Evolutionary conservation across 805 yeast genomes (phyloP).

Genomic region (Saccharomycopsis fibuligera): DNA sequence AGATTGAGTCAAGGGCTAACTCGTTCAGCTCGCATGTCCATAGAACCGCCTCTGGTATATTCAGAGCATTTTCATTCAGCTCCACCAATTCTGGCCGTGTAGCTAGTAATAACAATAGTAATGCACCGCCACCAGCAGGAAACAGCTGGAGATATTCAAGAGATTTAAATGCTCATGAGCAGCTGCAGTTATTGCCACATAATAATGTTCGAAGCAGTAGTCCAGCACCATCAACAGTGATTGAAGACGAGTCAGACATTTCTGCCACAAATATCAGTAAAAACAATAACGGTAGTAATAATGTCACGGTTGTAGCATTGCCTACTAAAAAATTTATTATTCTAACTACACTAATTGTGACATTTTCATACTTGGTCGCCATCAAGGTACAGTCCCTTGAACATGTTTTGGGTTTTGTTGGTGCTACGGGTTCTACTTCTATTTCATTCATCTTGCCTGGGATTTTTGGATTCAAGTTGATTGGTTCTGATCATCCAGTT

Average conservation of each 20-base stretch:
- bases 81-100: conserved; percentile 2
- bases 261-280: neutral
- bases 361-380: conserved; percentile 57
- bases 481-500: conserved; percentile 39
- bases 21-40: conserved; percentile 13
- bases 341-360: conserved; percentile 40
- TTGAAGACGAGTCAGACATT: conserved; percentile 10
- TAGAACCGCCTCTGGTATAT: conserved; percentile 16
- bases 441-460: conserved; percentile 91
- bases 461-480: conserved; percentile 68
- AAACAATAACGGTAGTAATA: neutral
- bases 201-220: neutral
- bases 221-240: conserved; percentile 4
- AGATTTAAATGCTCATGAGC: conserved; percentile 3
- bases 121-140: neutral
- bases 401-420: conserved; percentile 77
- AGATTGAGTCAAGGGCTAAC: conserved; percentile 20
- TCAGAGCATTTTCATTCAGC: conserved; percentile 16
- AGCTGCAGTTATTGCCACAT: neutral
- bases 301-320: conserved; percentile 13
- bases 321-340: conserved; percentile 28
- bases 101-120: neutral
- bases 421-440: conserved; percentile 89
- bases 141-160: neutral
- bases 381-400: conserved; percentile 67